Evolutionary conservation across 768 basidiomycete species (phyloP), one percentile per base, ranked within the genome.

Genomic region (Suillus variegatus): DNA sequence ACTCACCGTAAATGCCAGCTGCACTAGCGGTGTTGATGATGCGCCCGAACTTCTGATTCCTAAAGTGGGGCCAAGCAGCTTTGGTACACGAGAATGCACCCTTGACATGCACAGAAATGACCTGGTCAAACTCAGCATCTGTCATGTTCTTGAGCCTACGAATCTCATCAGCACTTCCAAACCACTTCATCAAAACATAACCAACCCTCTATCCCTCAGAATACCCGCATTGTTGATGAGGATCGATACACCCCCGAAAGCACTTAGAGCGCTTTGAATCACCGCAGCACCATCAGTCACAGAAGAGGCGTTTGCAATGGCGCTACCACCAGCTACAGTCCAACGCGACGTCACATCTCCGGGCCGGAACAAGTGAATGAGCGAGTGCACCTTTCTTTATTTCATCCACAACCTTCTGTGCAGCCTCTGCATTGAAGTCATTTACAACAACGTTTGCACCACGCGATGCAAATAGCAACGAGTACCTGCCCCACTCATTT

Each of bases 201-300:
- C 82, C 47, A 60, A 92, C 91, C 88, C 90, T 74, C 86, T 92
- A 74, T 91, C 92, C 58, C 93, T 83, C 63, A 95, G 77, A 64
- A 97, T 94, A 41, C 96, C 96, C 60, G 96, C 95, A 81, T 98
- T 99, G 81, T 99, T 99, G 71, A 99, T 90, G 55, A 99, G 86
- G 70, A 93, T 89, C n/a, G 90, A 89, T 51, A 96, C 82, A 4
- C 80, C 80, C 0, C 97, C 97, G 77, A 95, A 98, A 20, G 87
- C 84, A 67, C 95, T 88, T 25, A 97, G 76, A 22, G 95, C 97
- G 51, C 86, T 89, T 80, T 93, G 85, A 67, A 98, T 90, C 66
- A 99, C 92, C 52, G 92, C 87, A 16, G 84, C 85, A 7, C 97
- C 97, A 68, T 97, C 93, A 12, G 90, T 87, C 44, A 90, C 96